phyloP scores from a whole-genome alignment of 2,329 filamentous ascomycete species.

The Gremmenia infestans region DNA sequence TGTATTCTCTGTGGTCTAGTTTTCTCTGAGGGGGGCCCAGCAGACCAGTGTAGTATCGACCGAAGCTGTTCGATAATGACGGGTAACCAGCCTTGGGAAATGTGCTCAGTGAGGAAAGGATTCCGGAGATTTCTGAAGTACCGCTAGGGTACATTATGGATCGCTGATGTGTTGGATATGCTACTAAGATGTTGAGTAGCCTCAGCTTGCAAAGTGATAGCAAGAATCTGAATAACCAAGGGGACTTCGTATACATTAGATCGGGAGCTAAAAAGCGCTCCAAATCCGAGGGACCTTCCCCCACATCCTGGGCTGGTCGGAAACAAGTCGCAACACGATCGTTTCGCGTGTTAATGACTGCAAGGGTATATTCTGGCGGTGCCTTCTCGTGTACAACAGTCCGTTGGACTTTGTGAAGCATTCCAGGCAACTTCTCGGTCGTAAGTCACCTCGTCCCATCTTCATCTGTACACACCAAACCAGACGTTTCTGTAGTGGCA shows the following conservation, averaged over 20 bases:
- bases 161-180: background rate
- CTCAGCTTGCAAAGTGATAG: conserved; percentile 8
- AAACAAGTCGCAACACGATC: conserved; percentile 1
- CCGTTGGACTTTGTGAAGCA: background rate
- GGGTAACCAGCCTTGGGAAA: conserved; percentile 11
- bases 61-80: conserved; percentile 5
- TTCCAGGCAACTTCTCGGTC: conserved; percentile 2
- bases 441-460: conserved; percentile 7
- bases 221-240: conserved; percentile 7
- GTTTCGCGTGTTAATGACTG: background rate
- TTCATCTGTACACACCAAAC: conserved; percentile 5
- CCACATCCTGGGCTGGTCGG: background rate
- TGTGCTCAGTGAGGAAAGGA: conserved; percentile 1
- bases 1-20: conserved; percentile 10
- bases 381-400: background rate
- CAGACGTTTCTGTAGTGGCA: background rate
- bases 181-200: background rate
- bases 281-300: conserved; percentile 1
- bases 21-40: conserved; percentile 7
- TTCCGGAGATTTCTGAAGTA: conserved; percentile 5
- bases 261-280: background rate
- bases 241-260: background rate
- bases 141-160: background rate
- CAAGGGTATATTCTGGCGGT: background rate
- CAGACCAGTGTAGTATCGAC: conserved; percentile 9